Base-by-base conservation (phyloP, 1,284 basidiomycete genomes). In the Boletus mariae region DNA sequence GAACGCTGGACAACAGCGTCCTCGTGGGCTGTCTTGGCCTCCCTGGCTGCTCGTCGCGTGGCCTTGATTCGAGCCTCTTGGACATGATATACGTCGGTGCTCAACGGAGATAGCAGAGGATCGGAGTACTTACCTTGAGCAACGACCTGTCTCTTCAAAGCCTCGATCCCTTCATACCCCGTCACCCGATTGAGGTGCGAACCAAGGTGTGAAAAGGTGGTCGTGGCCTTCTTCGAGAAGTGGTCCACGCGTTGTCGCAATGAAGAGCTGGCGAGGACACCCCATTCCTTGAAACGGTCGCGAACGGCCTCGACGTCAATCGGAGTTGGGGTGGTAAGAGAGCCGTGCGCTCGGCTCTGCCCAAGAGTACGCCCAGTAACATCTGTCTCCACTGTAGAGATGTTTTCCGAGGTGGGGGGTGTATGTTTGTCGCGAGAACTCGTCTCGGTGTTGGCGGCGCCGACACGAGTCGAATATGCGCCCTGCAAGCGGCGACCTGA, bases 131-230 rank as follows among this genome's bases (percentile, higher is more conserved):
- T 65, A 92, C 94, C 93, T 77, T 88, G 86, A 47, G 82, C 80
- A 31, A 82, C 84, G n/a, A 96, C 94, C 42, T 78, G 75, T 56
- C 72, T 73, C 71, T 96, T 95, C 54, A 97, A 72, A 29, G 76
- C 76, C 62, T 96, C 93, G 38, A 97, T 95, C 66, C 90, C 87
- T 59, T 90, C 85, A 64, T 97, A 97, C 0, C 94, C 94, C 11
- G 94, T 94, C 28, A 90, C 83, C 57, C 82, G 83, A 65, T 95
- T 97, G 55, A 97, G 74, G 64, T 88, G 82, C 11, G 79, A 73
- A 8, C 92, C 92, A 1, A 94, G 76, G 61, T 85, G 77, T 15
- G 84, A 82, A 60, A 95, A 82, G 10, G 79, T 82, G 15, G 74
- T 71, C 56, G 79, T 78, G 4, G 87, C 78, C 7, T 66, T 67